Percentiles rank a stretch among this genome's conserved stretches.
Evolutionary conservation across 345 rosid genomes (phyloP).

Genomic region (Cardamine occulta): DNA sequence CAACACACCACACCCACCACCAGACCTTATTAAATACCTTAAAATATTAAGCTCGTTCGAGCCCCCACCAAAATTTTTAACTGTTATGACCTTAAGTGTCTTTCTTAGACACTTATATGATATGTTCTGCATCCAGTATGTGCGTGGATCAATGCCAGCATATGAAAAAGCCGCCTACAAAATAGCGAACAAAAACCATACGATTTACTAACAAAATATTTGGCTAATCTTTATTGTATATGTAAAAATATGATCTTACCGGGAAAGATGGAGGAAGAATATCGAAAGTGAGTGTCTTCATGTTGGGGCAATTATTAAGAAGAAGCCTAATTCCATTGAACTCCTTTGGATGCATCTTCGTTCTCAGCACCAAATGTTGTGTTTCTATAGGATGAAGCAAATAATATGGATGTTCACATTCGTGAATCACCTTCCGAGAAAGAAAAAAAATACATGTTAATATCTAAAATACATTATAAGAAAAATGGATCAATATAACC

Average conservation of each 20-base stretch:
- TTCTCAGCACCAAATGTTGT: slow-evolving; percentile 46
- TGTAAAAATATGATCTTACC: neutral
- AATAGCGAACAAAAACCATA: too few species aligned
- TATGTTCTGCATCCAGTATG: neutral
- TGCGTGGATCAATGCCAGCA: neutral
- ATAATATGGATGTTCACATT: slow-evolving; percentile 21
- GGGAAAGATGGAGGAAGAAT: neutral
- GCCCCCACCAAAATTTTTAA: neutral
- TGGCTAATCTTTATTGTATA: neutral
- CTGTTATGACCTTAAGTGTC: neutral
- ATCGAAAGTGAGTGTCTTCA: slow-evolving; percentile 4
- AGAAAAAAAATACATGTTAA: neutral
- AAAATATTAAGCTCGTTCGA: neutral
- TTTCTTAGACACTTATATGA: neutral
- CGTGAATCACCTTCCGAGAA: slow-evolving; percentile 39
- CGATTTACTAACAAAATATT: too few species aligned
- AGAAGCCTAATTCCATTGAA: slow-evolving; percentile 50
- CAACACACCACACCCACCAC: neutral
- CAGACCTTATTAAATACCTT: neutral
- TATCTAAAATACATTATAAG: neutral
- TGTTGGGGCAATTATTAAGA: slow-evolving; percentile 40
- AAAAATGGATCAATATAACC: too few species aligned
- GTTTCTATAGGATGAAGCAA: slow-evolving; percentile 29
- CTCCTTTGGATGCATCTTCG: slow-evolving; percentile 41
- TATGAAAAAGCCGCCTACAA: neutral